Evolutionary conservation across 495 filamentous ascomycete genomes (phyloP), one percentile per base, ranked within the genome.

Genomic region (Aspergillus funiculosus): DNA sequence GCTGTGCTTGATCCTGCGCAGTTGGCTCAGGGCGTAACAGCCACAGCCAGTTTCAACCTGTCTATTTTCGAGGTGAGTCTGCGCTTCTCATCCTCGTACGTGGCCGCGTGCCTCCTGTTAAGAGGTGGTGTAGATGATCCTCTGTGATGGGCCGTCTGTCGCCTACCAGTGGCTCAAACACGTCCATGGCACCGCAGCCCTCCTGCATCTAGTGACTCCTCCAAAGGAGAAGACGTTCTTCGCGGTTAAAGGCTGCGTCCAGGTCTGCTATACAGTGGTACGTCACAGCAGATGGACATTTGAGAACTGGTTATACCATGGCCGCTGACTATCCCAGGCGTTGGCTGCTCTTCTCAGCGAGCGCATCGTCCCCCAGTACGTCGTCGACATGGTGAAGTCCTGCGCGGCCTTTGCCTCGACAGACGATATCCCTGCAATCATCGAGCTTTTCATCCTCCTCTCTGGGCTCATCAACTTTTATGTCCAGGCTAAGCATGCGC

Each of bases 1-100:
- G 38, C 38, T 3, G 24, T 41, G 6, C 21, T 15, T 15, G 13
- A 41, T 17, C 38, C 38, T 1, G 4, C 27, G 1, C n/a, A 41
- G 24, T 6, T 41, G 17, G 5, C 3, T 24, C 21, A 41, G 24
- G 38, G 10, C 7, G 17, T 4, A 1, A 41, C 38, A 4, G 15
- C 25, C n/a, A 27, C 24, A 0, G 18, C 24, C 7, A 41, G 38
- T 18, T 41, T 41, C 18, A 41, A 41, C n/a, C 6, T 41, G 38
- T 41, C 38, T n/a, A 41, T 41, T 11, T 41, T 41, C 28, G 38
- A 41, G 22, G 38, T 41, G 18, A 15, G 17, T 19, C n/a, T n/a
- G n/a, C n/a, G n/a, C n/a, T n/a, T n/a, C n/a, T n/a, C n/a, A n/a
- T 8, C 38, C 11, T 28, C 6, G 15, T 3, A 1, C 24, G 8